A percentile compares a stretch with the other conserved stretches of the same genome.
These are phyloP conservation scores for Avena atlantica DNA, from an alignment of 176 grass and related monocot species.

Conservation along the genomic window DNA sequence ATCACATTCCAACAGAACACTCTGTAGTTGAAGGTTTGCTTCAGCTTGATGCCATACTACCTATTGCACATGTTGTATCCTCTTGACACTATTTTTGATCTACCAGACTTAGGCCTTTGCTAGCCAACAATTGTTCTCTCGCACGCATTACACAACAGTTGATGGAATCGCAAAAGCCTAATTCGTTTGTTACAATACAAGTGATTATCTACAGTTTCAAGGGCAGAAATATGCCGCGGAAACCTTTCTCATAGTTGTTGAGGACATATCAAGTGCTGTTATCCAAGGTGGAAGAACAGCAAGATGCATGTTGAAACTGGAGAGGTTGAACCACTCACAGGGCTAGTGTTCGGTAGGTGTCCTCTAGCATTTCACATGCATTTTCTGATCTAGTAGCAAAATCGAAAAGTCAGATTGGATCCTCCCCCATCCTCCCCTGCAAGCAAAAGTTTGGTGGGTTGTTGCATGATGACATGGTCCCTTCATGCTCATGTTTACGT, in stretches of 20 bases:
- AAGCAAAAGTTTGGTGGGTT: neutral
- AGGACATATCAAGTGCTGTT: no score
- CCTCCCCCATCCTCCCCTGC: neutral
- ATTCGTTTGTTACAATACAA: neutral
- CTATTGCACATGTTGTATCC: neutral
- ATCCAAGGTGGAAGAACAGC: neutral
- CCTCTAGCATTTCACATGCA: neutral
- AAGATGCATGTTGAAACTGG: neutral
- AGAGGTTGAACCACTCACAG: neutral
- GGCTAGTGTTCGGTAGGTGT: neutral
- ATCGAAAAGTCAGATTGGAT: neutral
- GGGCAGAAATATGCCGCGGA: no score
- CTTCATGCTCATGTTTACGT: neutral
- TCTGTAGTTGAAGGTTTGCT: constrained; percentile 80
- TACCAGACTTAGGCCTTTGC: constrained; percentile 8
- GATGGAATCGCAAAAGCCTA: neutral
- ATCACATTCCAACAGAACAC: constrained; percentile 58
- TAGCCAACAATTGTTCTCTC: constrained; percentile 3
- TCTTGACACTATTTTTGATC: constrained; percentile 34
- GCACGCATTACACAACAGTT: constrained; percentile 5
- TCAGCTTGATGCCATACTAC: constrained; percentile 39
- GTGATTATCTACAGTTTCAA: neutral
- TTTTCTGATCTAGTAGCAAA: neutral
- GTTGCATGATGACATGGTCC: neutral
- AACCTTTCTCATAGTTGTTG: no score